Evolutionary conservation across 2,329 filamentous ascomycete genomes (phyloP), one percentile per base, ranked within the genome.

Genomic region (Colletotrichum cereale): DNA sequence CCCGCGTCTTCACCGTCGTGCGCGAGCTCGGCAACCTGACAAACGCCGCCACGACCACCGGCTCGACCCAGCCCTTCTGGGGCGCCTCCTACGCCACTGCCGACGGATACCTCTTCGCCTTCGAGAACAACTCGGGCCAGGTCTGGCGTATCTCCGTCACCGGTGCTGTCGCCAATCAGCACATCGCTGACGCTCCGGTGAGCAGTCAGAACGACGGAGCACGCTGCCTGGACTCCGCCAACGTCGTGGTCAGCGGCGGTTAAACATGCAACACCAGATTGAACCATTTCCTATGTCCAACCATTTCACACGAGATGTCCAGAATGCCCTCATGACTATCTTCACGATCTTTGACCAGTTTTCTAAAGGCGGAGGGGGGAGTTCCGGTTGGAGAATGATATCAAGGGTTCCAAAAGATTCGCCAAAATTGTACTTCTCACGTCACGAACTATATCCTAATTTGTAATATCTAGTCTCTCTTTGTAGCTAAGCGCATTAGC

Each of bases 121-220:
- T 66, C 18, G 75, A 76, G 72, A 75, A 75, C 66, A 53, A 24
- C 34, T 74, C 61, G 21, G 75, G 75, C 14, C 68, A 76, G 64
- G 74, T 76, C 57, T 77, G 74, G 74, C 62, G 66, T 24, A 76
- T 77, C 40, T 56, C 74, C 10, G 44, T 76, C 26, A 64, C 34
- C n/a, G 42, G 21, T 16, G 11, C 40, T 7, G 36, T 48, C 1
- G 3, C 62, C 1, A 52, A 53, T 2, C 7, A 61, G 10, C 55
- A 31, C 11, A 40, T 66, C n/a, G 18, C 38, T 1, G 42, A 60
- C 8, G 70, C 60, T 1, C 65, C 70, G 3, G n/a, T 26, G 2
- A 65, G 55, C 10, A 68, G 40, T 5, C 24, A 26, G 8, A 72
- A 72, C 21, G 72, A 73, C 36, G 72, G 72, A 18, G 72, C 72